These are phyloP conservation scores for Kernera saxatilis DNA, from an alignment of 345 rosid genomes.

Conservation along the genomic window DNA sequence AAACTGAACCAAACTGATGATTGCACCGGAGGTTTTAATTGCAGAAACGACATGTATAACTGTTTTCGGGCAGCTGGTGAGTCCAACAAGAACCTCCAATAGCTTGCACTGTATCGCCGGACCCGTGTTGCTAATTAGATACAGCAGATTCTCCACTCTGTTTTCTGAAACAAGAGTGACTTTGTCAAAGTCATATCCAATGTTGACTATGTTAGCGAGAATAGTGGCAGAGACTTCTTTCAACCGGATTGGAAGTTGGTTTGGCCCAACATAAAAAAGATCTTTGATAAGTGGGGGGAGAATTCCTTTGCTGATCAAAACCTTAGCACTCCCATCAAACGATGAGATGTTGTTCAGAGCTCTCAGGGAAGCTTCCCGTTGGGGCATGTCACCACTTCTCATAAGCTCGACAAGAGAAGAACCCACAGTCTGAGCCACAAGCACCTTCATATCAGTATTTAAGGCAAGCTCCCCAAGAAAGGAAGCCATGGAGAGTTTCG, in stretches of 20 bases:
- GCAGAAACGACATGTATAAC: slow-evolving; percentile 71
- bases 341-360: slow-evolving; percentile 89
- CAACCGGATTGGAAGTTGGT: slow-evolving; percentile 73
- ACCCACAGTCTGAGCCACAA: slow-evolving; percentile 79
- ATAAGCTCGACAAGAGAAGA: slow-evolving; percentile 67
- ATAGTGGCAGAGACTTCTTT: slow-evolving; percentile 95
- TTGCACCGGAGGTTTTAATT: slow-evolving; percentile 88
- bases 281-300: slow-evolving; percentile 88
- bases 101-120: slow-evolving; percentile 96
- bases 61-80: slow-evolving; percentile 52
- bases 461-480: slow-evolving; percentile 85
- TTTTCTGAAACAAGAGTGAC: slow-evolving; percentile 81
- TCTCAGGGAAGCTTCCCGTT: slow-evolving; percentile 83
- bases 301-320: slow-evolving; percentile 76
- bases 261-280: slow-evolving; percentile 69
- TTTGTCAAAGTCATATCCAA: slow-evolving; percentile 66
- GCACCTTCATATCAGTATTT: slow-evolving; percentile 70
- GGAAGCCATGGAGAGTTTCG: slow-evolving; percentile 83
- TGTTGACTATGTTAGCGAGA: slow-evolving; percentile 80
- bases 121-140: slow-evolving; percentile 90
- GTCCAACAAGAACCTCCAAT: slow-evolving; percentile 94
- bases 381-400: slow-evolving; percentile 62
- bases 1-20: slow-evolving; percentile 91
- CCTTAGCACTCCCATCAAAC: slow-evolving; percentile 71
- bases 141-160: slow-evolving; percentile 67